A percentile compares a stretch with the other conserved stretches of the same genome.
These are phyloP conservation scores for Alternaria sp. DNA, from an alignment of 2,329 filamentous ascomycete species.

Conservation along the genomic window DNA sequence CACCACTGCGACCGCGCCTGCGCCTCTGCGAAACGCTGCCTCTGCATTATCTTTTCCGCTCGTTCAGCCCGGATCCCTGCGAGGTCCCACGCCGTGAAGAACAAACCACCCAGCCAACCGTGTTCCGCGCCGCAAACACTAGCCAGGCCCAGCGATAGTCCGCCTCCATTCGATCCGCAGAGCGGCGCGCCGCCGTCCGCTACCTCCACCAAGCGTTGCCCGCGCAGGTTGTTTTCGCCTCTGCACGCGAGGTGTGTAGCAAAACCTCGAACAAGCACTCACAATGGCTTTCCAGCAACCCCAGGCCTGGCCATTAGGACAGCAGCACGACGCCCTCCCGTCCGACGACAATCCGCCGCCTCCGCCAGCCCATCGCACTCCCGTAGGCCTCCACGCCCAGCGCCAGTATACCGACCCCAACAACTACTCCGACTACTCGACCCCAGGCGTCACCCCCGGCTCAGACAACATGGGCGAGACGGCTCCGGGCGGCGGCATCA, in stretches of 20 bases:
- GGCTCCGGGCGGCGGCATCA: conserved; percentile 68
- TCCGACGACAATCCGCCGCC: conserved; percentile 39
- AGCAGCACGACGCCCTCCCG: conserved; percentile 26
- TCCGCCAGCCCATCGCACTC: conserved; percentile 41
- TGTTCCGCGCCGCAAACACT: conserved; percentile 1
- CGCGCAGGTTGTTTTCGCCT: conserved; percentile 7
- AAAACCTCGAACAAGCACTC: conserved; percentile 2
- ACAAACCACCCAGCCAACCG: conserved; percentile 4
- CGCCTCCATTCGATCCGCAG: conserved; percentile 13
- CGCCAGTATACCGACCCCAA: conserved; percentile 34
- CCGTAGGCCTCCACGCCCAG: conserved; percentile 37
- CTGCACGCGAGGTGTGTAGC: conserved; percentile 9
- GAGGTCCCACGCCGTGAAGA: not conserved
- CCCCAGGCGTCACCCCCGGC: conserved; percentile 58
- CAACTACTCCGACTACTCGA: conserved; percentile 44
- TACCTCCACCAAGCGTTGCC: conserved; percentile 5
- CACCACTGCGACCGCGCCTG: not conserved
- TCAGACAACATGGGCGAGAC: conserved; percentile 70
- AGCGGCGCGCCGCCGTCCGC: conserved; percentile 18
- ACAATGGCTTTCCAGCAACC: conserved; percentile 31
- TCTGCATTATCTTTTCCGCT: not conserved
- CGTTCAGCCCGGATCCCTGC: not conserved
- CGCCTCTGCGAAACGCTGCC: conserved; percentile 1
- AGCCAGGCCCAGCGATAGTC: conserved; percentile 5
- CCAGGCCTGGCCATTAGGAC: conserved; percentile 29